Percentiles rank a stretch among this genome's conserved stretches.
Evolutionary conservation across 1,284 basidiomycete genomes (phyloP).

Genomic region (Psilocybe mexicana): DNA sequence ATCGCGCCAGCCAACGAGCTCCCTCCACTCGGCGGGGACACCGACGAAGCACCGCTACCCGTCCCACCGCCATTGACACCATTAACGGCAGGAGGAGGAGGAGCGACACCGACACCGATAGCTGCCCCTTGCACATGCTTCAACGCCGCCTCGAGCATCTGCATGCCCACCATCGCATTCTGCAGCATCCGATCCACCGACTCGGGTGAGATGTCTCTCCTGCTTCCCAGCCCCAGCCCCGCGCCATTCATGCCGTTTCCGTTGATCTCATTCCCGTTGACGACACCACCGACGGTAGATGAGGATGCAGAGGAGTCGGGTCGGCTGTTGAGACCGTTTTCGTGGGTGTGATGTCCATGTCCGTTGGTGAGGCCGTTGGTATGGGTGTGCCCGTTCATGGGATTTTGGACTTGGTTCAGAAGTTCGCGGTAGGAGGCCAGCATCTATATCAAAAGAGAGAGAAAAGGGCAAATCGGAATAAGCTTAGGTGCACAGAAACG

Average conservation of each 20-base stretch:
- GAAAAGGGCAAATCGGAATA: too few relatives aligned
- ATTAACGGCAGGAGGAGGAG: too few relatives aligned
- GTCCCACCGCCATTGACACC: neutral
- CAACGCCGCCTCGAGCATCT: slow-evolving; percentile 45
- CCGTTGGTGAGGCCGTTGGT: neutral
- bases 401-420: neutral
- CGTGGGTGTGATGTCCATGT: neutral
- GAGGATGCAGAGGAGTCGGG: slow-evolving; percentile 2
- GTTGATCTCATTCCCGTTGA: neutral
- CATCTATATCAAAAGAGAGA: neutral
- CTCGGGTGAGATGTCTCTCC: slow-evolving; percentile 20
- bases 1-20: slow-evolving; percentile 18
- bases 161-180: slow-evolving; percentile 49
- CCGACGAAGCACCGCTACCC: neutral
- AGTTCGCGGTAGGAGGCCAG: neutral
- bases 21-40: neutral
- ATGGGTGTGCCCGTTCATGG: neutral
- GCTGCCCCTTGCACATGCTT: slow-evolving; percentile 11
- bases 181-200: slow-evolving; percentile 42
- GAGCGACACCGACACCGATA: too few relatives aligned
- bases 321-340: neutral
- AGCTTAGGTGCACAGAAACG: too few relatives aligned
- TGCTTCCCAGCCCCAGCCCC: neutral
- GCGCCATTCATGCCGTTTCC: slow-evolving; percentile 9
- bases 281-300: neutral